These are phyloP conservation scores for Hortaea sp. DNA, from an alignment of 2,329 filamentous ascomycete species.

Conservation along the genomic window DNA sequence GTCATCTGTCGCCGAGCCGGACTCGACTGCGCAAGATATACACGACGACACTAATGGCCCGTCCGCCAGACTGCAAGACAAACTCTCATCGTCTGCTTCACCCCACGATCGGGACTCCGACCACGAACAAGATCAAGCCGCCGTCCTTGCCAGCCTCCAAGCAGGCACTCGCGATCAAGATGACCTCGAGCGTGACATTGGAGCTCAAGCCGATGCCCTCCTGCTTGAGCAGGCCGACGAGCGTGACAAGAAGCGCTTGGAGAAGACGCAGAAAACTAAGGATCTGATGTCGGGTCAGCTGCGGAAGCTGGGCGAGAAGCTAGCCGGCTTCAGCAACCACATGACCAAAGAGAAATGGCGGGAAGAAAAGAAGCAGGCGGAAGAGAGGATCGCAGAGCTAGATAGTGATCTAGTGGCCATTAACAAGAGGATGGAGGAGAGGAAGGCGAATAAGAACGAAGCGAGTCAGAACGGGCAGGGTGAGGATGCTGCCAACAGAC, in stretches of 20 bases:
- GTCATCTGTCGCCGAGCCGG: too few relatives aligned
- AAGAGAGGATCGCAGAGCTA: slow-evolving; percentile 53
- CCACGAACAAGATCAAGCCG: slow-evolving; percentile 24
- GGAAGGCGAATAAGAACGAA: slow-evolving; percentile 49
- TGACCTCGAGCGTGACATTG: slow-evolving; percentile 82
- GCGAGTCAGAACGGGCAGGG: slow-evolving; percentile 31
- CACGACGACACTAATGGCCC: too few relatives aligned
- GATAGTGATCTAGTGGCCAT: slow-evolving; percentile 72
- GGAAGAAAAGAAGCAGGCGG: slow-evolving; percentile 56
- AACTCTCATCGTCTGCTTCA: too few relatives aligned
- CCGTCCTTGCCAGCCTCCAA: slow-evolving; percentile 27
- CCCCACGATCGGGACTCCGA: too few relatives aligned
- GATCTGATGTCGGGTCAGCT: slow-evolving; percentile 57
- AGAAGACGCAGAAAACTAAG: slow-evolving; percentile 44
- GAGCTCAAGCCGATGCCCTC: slow-evolving; percentile 51
- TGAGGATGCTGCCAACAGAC: slow-evolving; percentile 43
- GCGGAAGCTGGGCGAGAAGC: slow-evolving; percentile 46
- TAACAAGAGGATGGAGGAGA: slow-evolving; percentile 65
- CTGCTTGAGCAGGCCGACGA: slow-evolving; percentile 54
- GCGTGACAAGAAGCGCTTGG: slow-evolving; percentile 52
- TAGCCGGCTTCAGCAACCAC: slow-evolving; percentile 45
- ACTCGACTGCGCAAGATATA: too few relatives aligned
- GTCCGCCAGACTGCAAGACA: too few relatives aligned
- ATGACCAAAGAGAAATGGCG: slow-evolving; percentile 49
- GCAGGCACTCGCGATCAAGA: slow-evolving; percentile 65